Conservation (phyloP, 78 protist species). For the Dictyostelium purpureum region DNA sequence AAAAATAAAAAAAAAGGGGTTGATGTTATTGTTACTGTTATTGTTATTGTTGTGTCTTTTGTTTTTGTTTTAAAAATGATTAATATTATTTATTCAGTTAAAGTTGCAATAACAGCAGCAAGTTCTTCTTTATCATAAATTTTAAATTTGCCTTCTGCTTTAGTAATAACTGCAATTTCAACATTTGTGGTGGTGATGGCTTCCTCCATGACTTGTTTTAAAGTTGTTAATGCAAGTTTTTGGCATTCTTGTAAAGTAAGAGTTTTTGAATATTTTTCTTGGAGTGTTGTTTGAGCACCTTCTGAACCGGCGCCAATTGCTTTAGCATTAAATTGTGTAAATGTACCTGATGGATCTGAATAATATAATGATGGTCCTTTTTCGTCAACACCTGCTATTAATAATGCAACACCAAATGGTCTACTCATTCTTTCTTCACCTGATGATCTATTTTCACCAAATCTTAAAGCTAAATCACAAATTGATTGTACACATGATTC, state of each 20-base stretch:
- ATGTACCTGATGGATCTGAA: slow-evolving; percentile 99
- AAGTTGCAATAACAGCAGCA: slow-evolving; percentile 72
- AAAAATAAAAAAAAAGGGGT: not conserved
- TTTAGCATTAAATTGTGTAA: slow-evolving; percentile 89
- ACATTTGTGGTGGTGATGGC: slow-evolving; percentile 89
- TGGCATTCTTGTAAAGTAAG: slow-evolving; percentile 96
- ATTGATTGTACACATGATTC: slow-evolving; percentile 96
- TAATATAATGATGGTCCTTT: slow-evolving; percentile 95
- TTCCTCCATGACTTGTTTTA: slow-evolving; percentile 99
- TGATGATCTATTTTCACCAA: slow-evolving; percentile 93
- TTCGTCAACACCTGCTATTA: slow-evolving; percentile 98
- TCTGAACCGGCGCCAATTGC: slow-evolving; percentile 99
- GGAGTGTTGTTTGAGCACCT: slow-evolving; percentile 97
- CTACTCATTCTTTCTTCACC: slow-evolving; percentile 89
- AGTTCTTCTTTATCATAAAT: slow-evolving; percentile 84
- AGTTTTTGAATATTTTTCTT: slow-evolving; percentile 92
- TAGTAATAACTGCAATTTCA: slow-evolving; percentile 87
- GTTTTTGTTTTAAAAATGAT: no score
- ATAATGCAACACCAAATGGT: slow-evolving; percentile 99
- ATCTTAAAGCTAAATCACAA: slow-evolving; percentile 95
- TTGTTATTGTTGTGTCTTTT: not conserved
- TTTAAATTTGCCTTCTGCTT: slow-evolving; percentile 40
- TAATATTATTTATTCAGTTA: slow-evolving; percentile 4
- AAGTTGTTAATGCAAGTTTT: slow-evolving; percentile 87
- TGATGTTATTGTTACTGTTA: no score